Base-by-base conservation (phyloP, 495 filamentous ascomycete species). In the Penicillium lagena region DNA sequence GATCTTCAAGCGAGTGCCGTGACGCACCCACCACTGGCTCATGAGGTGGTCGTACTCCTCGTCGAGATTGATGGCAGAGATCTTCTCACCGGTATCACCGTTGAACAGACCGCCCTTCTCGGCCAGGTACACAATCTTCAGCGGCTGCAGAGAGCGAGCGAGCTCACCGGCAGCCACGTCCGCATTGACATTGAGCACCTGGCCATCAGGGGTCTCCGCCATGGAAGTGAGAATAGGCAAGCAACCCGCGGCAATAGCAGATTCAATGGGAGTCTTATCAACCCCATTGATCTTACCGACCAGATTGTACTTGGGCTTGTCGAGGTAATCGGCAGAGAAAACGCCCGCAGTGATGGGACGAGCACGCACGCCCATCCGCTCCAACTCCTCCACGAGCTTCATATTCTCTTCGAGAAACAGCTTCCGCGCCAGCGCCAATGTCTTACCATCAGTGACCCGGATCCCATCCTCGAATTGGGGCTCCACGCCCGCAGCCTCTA, bases 101-200 rank as follows among this genome's bases (percentile, higher is more conserved):
- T 97, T 89, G 69, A 95, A 96, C 29, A 98, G 70, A 12, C 93
- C 93, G 32, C 93, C 93, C 77, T 97, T 97, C 73, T 98, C 93
- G 28, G 89, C 94, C 13, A 98, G 80, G 66, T 96, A 98, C 38
- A 98, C 90, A 37, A 97, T 95, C 82, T 98, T 98, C 54, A 97
- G 71, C 29, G 93, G 93, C 69, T 97, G 86, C 47, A 98, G 69
- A 43, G 87, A 79, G 39, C 87, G 81, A 33, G 93, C 93, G 39
- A 98, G 70, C 65, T 96, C 94, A 54, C 89, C 91, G 29, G 93
- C 93, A 22, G 91, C 91, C 39, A 96, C 89, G 64, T 98, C 93
- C 40, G 93, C 93, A 61, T 98, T 98, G 65, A 98, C 93, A 55
- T 98, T 98, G 37, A 98, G 74, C 12, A 97, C 85, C 68, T 96